Conservation (phyloP, 768 basidiomycete genomes). For the Suillus subaureus region DNA sequence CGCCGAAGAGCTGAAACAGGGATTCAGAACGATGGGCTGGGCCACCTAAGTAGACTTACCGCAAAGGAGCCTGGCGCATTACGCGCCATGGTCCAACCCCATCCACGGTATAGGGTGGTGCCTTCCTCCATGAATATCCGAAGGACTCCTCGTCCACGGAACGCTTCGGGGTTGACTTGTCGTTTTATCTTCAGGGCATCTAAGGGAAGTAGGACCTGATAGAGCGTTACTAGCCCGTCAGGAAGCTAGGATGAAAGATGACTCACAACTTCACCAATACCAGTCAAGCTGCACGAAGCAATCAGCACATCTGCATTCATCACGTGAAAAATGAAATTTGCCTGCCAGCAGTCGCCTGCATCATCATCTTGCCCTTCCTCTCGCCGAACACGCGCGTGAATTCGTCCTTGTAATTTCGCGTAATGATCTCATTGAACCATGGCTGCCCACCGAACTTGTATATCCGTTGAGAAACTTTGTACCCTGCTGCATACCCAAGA, state of each 20-base stretch:
- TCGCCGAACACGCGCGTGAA: conserved; percentile 90
- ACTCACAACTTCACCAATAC: conserved; percentile 92
- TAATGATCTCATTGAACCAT: conserved; percentile 93
- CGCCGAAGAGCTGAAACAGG: conserved; percentile 87
- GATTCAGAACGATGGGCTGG: neutral
- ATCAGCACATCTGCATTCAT: neutral
- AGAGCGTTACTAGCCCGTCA: neutral
- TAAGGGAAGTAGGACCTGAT: conserved; percentile 86
- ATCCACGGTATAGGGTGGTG: conserved; percentile 89
- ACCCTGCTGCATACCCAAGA: conserved; percentile 96
- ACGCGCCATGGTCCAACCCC: conserved; percentile 99
- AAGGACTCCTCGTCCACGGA: conserved; percentile 90
- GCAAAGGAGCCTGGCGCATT: conserved; percentile 97
- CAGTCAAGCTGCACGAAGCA: conserved; percentile 51
- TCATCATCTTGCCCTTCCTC: conserved; percentile 93
- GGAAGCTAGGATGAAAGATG: neutral
- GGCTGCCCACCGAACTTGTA: conserved; percentile 99
- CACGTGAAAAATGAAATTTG: conserved; percentile 33
- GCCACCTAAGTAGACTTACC: conserved; percentile 47
- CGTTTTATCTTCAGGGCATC: conserved; percentile 99
- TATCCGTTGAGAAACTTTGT: conserved; percentile 91
- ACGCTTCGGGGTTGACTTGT: conserved; percentile 97
- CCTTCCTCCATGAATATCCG: conserved; percentile 93
- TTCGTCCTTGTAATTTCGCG: conserved; percentile 73
- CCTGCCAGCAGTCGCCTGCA: conserved; percentile 95